Conservation (phyloP, 1,284 basidiomycete genomes). For the Gastroboletus turbinatus region DNA sequence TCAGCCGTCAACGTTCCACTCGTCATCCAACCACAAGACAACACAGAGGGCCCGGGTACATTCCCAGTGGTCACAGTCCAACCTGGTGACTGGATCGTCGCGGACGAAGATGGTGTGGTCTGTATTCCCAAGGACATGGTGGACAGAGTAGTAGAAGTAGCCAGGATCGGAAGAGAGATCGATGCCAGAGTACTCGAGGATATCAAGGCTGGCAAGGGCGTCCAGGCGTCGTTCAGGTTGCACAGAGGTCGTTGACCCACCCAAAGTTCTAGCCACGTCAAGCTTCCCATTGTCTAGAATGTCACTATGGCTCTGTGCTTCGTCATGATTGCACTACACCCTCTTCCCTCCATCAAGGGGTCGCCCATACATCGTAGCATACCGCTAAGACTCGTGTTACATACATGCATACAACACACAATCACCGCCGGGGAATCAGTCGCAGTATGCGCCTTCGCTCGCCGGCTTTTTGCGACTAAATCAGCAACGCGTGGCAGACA, state of each 20-base stretch:
- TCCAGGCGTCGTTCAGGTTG: slow-evolving; percentile 76
- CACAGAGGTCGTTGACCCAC: slow-evolving; percentile 59
- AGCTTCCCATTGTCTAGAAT: slow-evolving; percentile 69
- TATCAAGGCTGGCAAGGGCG: slow-evolving; percentile 70
- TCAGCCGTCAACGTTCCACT: slow-evolving; percentile 78
- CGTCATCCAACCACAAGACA: slow-evolving; percentile 50
- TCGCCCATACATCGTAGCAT: slow-evolving; percentile 65
- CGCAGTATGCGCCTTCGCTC: too few relatives aligned
- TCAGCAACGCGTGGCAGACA: too few relatives aligned
- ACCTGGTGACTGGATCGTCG: slow-evolving; percentile 84
- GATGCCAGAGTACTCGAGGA: slow-evolving; percentile 80
- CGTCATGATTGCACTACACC: slow-evolving; percentile 59
- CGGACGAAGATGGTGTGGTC: slow-evolving; percentile 90
- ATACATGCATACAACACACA: too few relatives aligned
- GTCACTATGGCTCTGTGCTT: slow-evolving; percentile 60
- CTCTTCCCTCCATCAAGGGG: slow-evolving; percentile 56
- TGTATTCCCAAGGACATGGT: slow-evolving; percentile 66
- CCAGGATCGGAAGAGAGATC: slow-evolving; percentile 58
- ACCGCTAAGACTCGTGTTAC: slow-evolving; percentile 58
- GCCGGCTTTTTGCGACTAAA: too few relatives aligned
- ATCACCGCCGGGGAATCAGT: too few relatives aligned
- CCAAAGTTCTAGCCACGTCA: not conserved
- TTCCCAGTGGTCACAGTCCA: slow-evolving; percentile 62
- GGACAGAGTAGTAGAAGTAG: slow-evolving; percentile 60
- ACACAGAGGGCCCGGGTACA: slow-evolving; percentile 24